Evolutionary conservation across 2,329 filamentous ascomycete genomes (phyloP).

Genomic region (Xylaria sp.): DNA sequence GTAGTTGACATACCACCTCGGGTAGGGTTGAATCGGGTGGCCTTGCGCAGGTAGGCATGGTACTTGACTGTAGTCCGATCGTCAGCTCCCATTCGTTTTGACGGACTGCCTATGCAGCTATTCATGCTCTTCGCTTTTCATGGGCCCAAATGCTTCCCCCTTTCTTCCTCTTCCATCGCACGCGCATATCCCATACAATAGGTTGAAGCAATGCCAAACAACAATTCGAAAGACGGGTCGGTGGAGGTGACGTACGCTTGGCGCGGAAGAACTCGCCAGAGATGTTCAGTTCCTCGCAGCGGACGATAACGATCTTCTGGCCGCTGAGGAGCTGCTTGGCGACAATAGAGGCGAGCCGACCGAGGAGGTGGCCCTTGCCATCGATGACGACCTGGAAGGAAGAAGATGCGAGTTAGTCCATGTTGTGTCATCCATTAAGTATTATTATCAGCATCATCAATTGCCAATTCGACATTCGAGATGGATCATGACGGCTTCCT

Average conservation of each 20-base stretch:
- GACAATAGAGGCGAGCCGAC: conserved; percentile 96
- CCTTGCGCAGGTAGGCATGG: conserved; percentile 99
- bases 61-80: conserved; percentile 87
- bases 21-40: conserved; percentile 99
- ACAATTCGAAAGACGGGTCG: conserved; percentile 21
- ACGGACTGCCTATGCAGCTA: conserved; percentile 12
- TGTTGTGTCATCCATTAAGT: conserved; percentile 20
- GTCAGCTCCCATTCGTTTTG: conserved; percentile 57
- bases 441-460: neutral
- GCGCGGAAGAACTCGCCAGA: conserved; percentile 99
- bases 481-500: neutral
- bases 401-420: conserved; percentile 50
- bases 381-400: conserved; percentile 89
- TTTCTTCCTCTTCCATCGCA: conserved; percentile 3
- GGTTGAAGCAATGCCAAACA: neutral
- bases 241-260: conserved; percentile 84
- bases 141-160: neutral
- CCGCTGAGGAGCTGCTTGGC: conserved; percentile 99
- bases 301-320: conserved; percentile 99
- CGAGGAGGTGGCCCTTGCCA: conserved; percentile 99
- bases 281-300: conserved; percentile 99
- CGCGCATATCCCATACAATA: neutral
- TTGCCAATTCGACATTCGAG: conserved; percentile 1
- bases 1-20: conserved; percentile 81
- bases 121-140: conserved; percentile 31